phyloP scores from a whole-genome alignment of 192 early-diverging fungal species.

The Chytriomyces sp. region DNA sequence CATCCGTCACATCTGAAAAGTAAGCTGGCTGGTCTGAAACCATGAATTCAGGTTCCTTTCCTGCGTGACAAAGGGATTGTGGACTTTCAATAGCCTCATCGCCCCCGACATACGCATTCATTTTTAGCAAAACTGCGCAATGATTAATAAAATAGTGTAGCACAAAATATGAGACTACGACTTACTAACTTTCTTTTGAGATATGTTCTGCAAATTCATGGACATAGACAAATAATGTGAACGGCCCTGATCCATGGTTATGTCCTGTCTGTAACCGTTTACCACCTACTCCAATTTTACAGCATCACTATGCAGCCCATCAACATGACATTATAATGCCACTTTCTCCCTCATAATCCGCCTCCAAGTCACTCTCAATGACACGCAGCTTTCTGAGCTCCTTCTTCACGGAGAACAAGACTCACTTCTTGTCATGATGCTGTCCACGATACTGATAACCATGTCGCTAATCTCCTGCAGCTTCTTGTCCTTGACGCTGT shows the following conservation, averaged over 20 bases:
- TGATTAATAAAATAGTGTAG: too few species aligned
- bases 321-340: constrained; percentile 55
- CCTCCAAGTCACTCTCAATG: constrained; percentile 50
- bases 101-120: constrained; percentile 67
- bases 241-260: constrained; percentile 49
- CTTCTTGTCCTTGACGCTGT: constrained; percentile 57
- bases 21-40: constrained; percentile 48
- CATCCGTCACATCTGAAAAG: constrained; percentile 47
- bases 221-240: constrained; percentile 53
- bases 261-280: constrained; percentile 48
- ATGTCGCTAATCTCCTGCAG: constrained; percentile 57
- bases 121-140: constrained; percentile 56
- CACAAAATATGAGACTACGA: constrained; percentile 8
- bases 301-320: constrained; percentile 59
- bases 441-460: constrained; percentile 46
- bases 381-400: constrained; percentile 54
- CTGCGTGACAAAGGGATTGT: too few species aligned
- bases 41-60: constrained; percentile 52
- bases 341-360: constrained; percentile 59
- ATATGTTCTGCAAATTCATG: constrained; percentile 41
- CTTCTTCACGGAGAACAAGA: constrained; percentile 55
- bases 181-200: constrained; percentile 49
- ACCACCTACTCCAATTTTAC: constrained; percentile 48
- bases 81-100: constrained; percentile 55
- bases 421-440: constrained; percentile 58